Conservation (phyloP, 305 asterid genomes). For the Fraxinus xanthoxyloides region DNA sequence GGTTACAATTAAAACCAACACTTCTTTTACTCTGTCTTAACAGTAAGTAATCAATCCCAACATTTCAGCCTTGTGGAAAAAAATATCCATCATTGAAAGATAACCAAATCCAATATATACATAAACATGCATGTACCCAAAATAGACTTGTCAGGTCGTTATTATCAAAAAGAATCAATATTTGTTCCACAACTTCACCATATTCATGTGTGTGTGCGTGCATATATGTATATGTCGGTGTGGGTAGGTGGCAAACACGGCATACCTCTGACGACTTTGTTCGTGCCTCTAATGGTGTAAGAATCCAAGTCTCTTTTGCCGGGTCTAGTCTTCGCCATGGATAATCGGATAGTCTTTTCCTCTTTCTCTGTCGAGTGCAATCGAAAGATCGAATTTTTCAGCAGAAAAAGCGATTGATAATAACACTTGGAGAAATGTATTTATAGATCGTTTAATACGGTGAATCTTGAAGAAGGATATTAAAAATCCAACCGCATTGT, state of each 20-base stretch:
- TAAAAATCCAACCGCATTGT: slow-evolving; percentile 18
- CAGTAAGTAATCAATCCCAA: neutral
- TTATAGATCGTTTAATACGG: neutral
- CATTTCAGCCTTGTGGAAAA: neutral
- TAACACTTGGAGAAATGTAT: neutral
- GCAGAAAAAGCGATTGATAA: neutral
- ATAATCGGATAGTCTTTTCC: neutral
- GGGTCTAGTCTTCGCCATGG: slow-evolving; percentile 61
- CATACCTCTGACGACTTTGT: slow-evolving; percentile 58
- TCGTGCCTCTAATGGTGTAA: slow-evolving; percentile 60
- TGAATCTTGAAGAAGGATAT: neutral
- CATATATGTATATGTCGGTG: neutral
- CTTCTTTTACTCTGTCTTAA: neutral
- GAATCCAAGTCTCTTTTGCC: slow-evolving; percentile 48
- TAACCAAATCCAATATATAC: neutral
- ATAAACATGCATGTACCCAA: slow-evolving; percentile 26
- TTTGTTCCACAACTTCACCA: slow-evolving; percentile 1
- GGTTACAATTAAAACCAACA: neutral
- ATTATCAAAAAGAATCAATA: neutral
- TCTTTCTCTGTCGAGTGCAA: neutral
- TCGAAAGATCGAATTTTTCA: neutral
- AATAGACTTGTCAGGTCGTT: neutral
- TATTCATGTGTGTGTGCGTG: neutral
- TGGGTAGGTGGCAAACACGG: neutral
- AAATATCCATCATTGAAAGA: neutral